Evolutionary conservation across 805 yeast species (phyloP), one percentile per base, ranked within the genome.

Genomic region (Metschnikowia aberdeeniae): DNA sequence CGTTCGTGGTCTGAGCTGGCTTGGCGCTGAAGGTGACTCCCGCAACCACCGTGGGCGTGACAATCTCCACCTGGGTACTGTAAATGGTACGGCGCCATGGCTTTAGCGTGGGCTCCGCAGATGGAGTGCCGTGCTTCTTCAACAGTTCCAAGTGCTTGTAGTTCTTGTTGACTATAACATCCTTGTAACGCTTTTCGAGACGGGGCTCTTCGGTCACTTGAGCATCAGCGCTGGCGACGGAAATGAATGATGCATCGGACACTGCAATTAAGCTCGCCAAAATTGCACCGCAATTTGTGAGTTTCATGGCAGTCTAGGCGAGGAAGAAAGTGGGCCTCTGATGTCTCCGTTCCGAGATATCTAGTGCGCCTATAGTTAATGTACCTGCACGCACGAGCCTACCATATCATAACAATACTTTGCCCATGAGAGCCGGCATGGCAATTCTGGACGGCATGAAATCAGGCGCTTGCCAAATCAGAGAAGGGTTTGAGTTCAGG

Each of bases 71-170:
- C 9, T 74, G 57, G 1, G 76, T 64, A 0, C 72, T 72, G 50
- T 80, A 81, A 37, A 86, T 76, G 0, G 95, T 86, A 61, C 95
- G 76, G 12, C 75, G 42, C 96, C 96, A 87, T 2, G 89, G 83
- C 44, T 68, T 68, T 28, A 50, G 45, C 9, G 49, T 43, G 4
- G 78, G 82, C 1, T 62, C 57, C 1, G 56, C 43, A 2, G 68
- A 27, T 12, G 49, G 33, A n/a, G 37, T 47, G 3, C 53, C 56
- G 7, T 53, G 42, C 5, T 37, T 45, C 48, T 55, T 55, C 40
- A 55, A 56, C 32, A 53, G 57, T 48, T 59, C 59, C 24, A 56
- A 40, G 34, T 62, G 56, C 44, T 59, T 51, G 51, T 64, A 67
- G 11, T 61, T 61, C 26, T 62, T 59, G 42, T 63, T 64, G 20